phyloP scores from a whole-genome alignment of 2,329 filamentous ascomycete species.

The Botrytis byssoidea region DNA sequence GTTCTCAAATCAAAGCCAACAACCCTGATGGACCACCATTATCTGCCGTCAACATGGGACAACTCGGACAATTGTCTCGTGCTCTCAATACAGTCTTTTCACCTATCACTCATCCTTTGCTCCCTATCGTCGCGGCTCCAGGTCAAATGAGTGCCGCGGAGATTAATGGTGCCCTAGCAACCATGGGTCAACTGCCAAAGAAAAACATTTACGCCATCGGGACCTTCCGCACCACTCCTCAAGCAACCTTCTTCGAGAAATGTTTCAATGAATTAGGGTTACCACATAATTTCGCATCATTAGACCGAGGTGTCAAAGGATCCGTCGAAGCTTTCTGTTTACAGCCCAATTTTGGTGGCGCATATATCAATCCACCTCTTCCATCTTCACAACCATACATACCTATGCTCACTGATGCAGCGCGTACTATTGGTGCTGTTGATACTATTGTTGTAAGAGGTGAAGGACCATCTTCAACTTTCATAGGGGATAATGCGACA shows the following conservation, averaged over 20 bases:
- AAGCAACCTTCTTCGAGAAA: constrained; percentile 83
- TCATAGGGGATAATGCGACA: constrained; percentile 77
- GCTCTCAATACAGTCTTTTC: constrained; percentile 84
- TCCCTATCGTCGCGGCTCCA: constrained; percentile 81
- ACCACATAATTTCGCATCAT: constrained; percentile 75
- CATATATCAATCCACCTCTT: constrained; percentile 74
- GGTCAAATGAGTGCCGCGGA: constrained; percentile 83
- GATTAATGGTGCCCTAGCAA: constrained; percentile 75
- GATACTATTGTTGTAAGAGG: constrained; percentile 73
- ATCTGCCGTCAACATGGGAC: constrained; percentile 84
- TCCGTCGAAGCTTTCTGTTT: constrained; percentile 70
- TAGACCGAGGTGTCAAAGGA: constrained; percentile 67
- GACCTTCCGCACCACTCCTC: constrained; percentile 65
- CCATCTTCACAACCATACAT: constrained; percentile 58
- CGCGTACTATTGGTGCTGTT: constrained; percentile 73
- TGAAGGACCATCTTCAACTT: constrained; percentile 49
- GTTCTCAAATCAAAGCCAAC: constrained; percentile 68
- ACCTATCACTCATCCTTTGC: constrained; percentile 79
- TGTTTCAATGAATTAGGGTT: constrained; percentile 80
- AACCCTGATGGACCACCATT: constrained; percentile 70
- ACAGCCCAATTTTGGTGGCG: constrained; percentile 75
- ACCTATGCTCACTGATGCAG: constrained; percentile 69
- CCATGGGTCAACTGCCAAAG: constrained; percentile 77
- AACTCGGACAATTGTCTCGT: constrained; percentile 79
- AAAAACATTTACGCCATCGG: constrained; percentile 80